Evolutionary conservation across 2,329 filamentous ascomycete genomes (phyloP).

Genomic region (Monilinia aucupariae): DNA sequence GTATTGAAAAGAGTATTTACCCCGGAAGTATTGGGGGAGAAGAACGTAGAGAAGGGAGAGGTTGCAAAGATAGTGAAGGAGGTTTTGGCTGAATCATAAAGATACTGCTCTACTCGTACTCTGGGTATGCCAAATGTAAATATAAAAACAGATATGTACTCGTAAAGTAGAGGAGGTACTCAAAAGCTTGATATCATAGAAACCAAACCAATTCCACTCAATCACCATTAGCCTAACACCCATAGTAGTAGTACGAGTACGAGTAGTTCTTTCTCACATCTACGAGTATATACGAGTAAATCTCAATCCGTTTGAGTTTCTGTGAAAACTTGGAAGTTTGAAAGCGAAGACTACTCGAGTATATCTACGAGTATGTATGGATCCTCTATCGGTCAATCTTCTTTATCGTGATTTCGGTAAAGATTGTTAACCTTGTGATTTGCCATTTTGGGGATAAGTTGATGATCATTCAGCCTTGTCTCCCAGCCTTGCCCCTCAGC

Average conservation of each 20-base stretch:
- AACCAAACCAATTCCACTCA: constrained; percentile 3
- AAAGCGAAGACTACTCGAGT: too few relatives aligned
- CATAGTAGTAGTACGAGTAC: too few relatives aligned
- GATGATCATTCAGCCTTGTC: constrained; percentile 9
- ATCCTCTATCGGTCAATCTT: not conserved
- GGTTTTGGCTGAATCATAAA: constrained; percentile 29
- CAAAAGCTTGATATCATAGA: not conserved
- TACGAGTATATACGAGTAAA: too few relatives aligned
- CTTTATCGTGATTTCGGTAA: not conserved
- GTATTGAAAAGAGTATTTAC: constrained; percentile 57
- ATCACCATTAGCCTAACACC: too few relatives aligned
- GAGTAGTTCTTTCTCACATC: too few relatives aligned
- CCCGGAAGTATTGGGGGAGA: constrained; percentile 53
- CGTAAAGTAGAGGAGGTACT: too few relatives aligned
- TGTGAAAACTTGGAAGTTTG: too few relatives aligned
- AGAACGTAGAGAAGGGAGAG: constrained; percentile 57
- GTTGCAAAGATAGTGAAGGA: constrained; percentile 59
- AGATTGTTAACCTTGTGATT: not conserved
- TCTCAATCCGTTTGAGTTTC: too few relatives aligned
- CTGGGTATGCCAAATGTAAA: not conserved
- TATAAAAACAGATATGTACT: too few relatives aligned
- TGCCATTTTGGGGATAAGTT: not conserved
- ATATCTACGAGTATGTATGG: too few relatives aligned
- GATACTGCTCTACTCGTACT: not conserved
- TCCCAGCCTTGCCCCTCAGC: not conserved